phyloP scores from a whole-genome alignment of 2,329 filamentous ascomycete species.

The Clarireedia hainanense region DNA sequence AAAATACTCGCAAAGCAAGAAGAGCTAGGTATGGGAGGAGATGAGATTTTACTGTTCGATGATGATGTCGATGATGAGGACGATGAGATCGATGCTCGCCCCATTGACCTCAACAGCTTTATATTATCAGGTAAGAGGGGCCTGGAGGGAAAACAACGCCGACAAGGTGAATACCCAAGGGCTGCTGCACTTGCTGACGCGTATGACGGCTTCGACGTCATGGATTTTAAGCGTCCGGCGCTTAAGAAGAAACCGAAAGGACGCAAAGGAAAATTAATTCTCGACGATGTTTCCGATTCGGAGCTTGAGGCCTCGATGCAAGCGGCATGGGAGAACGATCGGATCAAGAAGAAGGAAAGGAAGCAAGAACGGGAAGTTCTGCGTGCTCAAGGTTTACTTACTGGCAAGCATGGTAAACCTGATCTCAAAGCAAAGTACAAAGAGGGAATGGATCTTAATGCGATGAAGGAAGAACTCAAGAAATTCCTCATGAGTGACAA shows the following conservation, averaged over 20 bases:
- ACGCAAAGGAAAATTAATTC: slow-evolving; percentile 42
- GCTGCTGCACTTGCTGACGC: slow-evolving; percentile 46
- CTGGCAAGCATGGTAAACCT: slow-evolving; percentile 44
- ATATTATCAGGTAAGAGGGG: slow-evolving; percentile 16
- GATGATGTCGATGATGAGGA: slow-evolving; percentile 31
- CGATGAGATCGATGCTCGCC: slow-evolving; percentile 6
- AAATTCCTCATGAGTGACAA: slow-evolving; percentile 58
- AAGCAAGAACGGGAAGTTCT: slow-evolving; percentile 65
- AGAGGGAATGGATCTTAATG: slow-evolving; percentile 60
- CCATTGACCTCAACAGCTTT: slow-evolving; percentile 1
- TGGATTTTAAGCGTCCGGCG: slow-evolving; percentile 71
- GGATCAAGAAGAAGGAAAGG: slow-evolving; percentile 60
- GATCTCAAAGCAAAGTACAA: slow-evolving; percentile 63
- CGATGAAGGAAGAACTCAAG: slow-evolving; percentile 66
- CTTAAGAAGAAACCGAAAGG: slow-evolving; percentile 58
- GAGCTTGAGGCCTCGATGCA: slow-evolving; percentile 57
- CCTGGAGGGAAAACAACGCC: slow-evolving; percentile 20
- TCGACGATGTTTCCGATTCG: slow-evolving; percentile 53
- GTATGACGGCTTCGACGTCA: slow-evolving; percentile 67
- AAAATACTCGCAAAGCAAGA: slow-evolving; percentile 52
- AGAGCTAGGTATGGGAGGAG: slow-evolving; percentile 52
- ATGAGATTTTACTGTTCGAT: slow-evolving; percentile 51
- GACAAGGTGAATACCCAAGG: slow-evolving; percentile 39
- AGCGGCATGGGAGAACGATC: slow-evolving; percentile 57
- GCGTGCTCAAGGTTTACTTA: slow-evolving; percentile 57